Conservation (phyloP, 192 early-diverging fungal species). For the Linnemannia exigua region DNA sequence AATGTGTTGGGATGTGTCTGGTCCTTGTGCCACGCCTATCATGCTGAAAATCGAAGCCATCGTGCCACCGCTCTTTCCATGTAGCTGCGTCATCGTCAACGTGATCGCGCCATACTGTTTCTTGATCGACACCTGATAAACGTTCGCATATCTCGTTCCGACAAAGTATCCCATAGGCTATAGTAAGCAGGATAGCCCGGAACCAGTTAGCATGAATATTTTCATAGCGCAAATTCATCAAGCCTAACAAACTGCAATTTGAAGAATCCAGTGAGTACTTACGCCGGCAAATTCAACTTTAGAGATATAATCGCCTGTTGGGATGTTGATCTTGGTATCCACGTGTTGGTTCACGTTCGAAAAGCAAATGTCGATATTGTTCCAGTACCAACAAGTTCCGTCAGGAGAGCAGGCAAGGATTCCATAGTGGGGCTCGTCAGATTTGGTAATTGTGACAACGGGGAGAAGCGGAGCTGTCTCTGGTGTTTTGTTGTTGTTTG, state of each 20-base stretch:
- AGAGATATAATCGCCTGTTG: slow-evolving; percentile 30
- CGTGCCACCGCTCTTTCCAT: slow-evolving; percentile 16
- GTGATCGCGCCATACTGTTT: slow-evolving; percentile 29
- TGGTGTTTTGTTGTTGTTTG: slow-evolving; percentile 25
- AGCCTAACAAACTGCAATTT: too few species aligned
- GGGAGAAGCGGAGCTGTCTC: slow-evolving; percentile 35
- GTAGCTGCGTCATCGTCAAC: slow-evolving; percentile 16
- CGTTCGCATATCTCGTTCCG: slow-evolving; percentile 21
- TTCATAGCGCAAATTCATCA: not conserved
- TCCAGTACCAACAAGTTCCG: slow-evolving; percentile 55
- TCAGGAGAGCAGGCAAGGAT: slow-evolving; percentile 50
- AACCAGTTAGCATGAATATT: not conserved
- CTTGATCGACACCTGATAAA: slow-evolving; percentile 38
- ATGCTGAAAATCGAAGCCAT: slow-evolving; percentile 45
- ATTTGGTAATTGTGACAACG: slow-evolving; percentile 46
- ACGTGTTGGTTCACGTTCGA: slow-evolving; percentile 45
- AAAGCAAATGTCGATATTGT: slow-evolving; percentile 49
- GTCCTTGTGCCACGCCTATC: slow-evolving; percentile 36
- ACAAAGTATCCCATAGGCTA: slow-evolving; percentile 54
- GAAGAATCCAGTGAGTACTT: slow-evolving; percentile 12
- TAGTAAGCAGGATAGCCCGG: not conserved
- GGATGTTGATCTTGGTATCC: slow-evolving; percentile 37
- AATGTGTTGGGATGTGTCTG: slow-evolving; percentile 39
- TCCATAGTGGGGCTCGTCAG: slow-evolving; percentile 35
- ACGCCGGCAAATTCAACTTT: slow-evolving; percentile 52